A percentile compares a stretch with the other conserved stretches of the same genome.
Conservation (phyloP, 2,329 filamentous ascomycete species). For the Colletotrichum sp. region DNA sequence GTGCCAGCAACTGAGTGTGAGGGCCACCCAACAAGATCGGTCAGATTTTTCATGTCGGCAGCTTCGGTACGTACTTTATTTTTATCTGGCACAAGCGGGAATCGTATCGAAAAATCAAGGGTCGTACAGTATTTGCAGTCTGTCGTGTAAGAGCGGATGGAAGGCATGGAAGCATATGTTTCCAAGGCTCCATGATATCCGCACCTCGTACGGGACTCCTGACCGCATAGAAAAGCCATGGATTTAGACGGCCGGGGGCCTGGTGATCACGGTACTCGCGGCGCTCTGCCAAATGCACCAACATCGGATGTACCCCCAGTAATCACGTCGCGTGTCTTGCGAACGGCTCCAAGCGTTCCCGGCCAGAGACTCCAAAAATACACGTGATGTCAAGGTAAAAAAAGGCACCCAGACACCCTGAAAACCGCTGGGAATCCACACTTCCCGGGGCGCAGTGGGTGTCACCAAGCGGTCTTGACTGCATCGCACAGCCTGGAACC, state of each 20-base stretch:
- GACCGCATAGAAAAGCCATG: not conserved
- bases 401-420: not conserved
- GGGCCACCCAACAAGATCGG: too few species aligned
- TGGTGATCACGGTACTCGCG: not conserved
- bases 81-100: not conserved
- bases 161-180: not conserved
- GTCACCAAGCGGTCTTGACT: not conserved
- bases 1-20: not conserved
- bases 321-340: not conserved
- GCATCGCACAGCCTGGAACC: not conserved
- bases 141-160: not conserved
- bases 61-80: not conserved
- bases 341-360: slow-evolving; percentile 7
- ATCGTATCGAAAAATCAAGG: not conserved
- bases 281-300: not conserved
- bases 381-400: not conserved
- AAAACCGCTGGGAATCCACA: not conserved
- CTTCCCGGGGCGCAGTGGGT: not conserved
- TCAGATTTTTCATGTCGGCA: not conserved
- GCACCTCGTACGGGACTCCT: not conserved
- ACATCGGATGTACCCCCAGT: not conserved
- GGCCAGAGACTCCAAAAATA: not conserved
- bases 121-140: not conserved
- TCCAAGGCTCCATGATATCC: not conserved
- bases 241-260: not conserved